Conservation (phyloP, 495 filamentous ascomycete species). For the Polyplosphaeria fusca region DNA sequence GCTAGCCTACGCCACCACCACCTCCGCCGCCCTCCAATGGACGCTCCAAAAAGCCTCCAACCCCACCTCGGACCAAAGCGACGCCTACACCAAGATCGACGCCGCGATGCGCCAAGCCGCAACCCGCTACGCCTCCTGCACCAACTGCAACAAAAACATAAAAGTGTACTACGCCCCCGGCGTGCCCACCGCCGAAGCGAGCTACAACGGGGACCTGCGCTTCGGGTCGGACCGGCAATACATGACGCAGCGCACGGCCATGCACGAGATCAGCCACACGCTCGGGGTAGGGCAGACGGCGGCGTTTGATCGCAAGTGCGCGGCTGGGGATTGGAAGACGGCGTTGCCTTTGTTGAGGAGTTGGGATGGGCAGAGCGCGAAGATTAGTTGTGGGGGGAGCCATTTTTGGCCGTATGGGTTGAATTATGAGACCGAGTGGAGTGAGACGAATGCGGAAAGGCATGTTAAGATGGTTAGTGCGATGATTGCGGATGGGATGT, state of each 20-base stretch:
- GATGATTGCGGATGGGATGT: conserved; percentile 28
- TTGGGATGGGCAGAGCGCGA: conserved; percentile 18
- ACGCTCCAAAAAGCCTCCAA: conserved; percentile 13
- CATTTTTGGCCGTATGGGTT: conserved; percentile 30
- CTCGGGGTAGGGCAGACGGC: conserved; percentile 22
- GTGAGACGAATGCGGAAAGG: conserved; percentile 22
- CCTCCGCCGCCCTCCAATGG: conserved; percentile 6
- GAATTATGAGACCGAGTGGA: conserved; percentile 29
- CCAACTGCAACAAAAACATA: conserved; percentile 8
- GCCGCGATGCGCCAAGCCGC: conserved; percentile 18
- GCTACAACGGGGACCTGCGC: conserved; percentile 25
- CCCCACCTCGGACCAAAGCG: conserved; percentile 17
- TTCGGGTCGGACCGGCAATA: conserved; percentile 18
- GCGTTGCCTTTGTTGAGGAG: conserved; percentile 17
- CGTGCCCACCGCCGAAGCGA: conserved; percentile 22
- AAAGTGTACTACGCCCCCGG: conserved; percentile 23
- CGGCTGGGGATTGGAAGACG: conserved; percentile 16
- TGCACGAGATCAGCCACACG: conserved; percentile 26
- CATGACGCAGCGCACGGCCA: conserved; percentile 26
- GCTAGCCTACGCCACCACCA: background rate
- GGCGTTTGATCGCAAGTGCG: conserved; percentile 18
- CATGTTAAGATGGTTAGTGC: conserved; percentile 35
- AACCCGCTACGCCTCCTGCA: background rate
- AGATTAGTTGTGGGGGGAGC: conserved; percentile 25
- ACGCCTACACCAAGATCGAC: conserved; percentile 23